Evolutionary conservation across 2,329 filamentous ascomycete species (phyloP).

Genomic region (Xylariaceae sp.): DNA sequence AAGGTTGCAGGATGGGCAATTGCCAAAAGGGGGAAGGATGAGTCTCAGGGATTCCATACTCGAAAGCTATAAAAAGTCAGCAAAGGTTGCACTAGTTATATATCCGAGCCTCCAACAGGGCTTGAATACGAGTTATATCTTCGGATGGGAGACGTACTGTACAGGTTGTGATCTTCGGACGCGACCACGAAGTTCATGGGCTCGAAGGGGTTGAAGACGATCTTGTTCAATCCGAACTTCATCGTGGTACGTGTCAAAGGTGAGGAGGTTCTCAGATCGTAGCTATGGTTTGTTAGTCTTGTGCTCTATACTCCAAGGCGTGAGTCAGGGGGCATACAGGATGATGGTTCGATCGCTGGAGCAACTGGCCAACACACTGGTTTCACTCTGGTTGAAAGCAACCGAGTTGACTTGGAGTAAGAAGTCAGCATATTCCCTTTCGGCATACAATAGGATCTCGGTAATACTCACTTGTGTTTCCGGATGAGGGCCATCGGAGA

Average conservation of each 20-base stretch:
- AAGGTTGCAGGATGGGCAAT: neutral
- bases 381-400: constrained; percentile 81
- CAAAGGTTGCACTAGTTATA: constrained; percentile 16
- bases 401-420: constrained; percentile 14
- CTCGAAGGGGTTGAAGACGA: constrained; percentile 95
- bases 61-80: constrained; percentile 72
- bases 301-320: neutral
- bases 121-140: neutral
- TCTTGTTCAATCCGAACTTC: constrained; percentile 73
- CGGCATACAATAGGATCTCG: neutral
- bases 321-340: constrained; percentile 24
- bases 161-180: constrained; percentile 72
- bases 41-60: constrained; percentile 36
- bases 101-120: neutral
- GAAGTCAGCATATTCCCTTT: constrained; percentile 3
- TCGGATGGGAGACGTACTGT: constrained; percentile 35
- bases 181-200: constrained; percentile 81
- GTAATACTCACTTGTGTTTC: constrained; percentile 61
- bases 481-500: constrained; percentile 78
- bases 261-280: constrained; percentile 82
- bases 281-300: constrained; percentile 44
- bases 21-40: neutral
- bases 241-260: constrained; percentile 77
- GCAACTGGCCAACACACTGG: constrained; percentile 79
- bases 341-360: constrained; percentile 82